These are phyloP conservation scores for Pelargonium fulgidum DNA, from an alignment of 441 rosid genomes.

Conservation along the genomic window DNA sequence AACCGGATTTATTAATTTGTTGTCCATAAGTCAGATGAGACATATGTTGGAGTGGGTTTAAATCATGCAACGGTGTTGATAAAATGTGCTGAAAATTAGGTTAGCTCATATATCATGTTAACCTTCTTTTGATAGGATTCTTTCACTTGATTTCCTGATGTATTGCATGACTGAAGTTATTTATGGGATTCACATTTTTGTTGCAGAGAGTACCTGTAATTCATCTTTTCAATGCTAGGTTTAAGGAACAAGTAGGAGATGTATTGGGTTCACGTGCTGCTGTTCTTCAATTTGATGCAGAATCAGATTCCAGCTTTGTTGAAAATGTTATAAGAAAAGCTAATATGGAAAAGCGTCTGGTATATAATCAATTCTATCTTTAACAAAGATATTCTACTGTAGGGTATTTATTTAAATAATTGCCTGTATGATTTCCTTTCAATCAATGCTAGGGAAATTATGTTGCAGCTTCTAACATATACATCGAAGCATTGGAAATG, in stretches of 20 bases:
- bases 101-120: constrained; percentile 8
- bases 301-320: constrained; percentile 50
- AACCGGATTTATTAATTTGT: too few species aligned
- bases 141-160: constrained; percentile 24
- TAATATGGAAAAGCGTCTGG: constrained; percentile 89
- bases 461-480: constrained; percentile 47
- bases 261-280: constrained; percentile 54
- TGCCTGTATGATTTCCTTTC: constrained; percentile 20
- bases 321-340: constrained; percentile 56
- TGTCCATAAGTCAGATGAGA: too few species aligned
- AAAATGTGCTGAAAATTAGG: too few species aligned
- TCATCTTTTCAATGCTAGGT: constrained; percentile 67
- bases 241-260: constrained; percentile 65
- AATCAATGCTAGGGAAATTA: constrained; percentile 54
- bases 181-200: constrained; percentile 30
- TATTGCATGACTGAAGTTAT: constrained; percentile 21
- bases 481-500: constrained; percentile 54
- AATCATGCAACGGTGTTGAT: too few species aligned
- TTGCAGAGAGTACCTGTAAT: constrained; percentile 59
- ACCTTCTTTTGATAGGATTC: constrained; percentile 20
- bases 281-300: constrained; percentile 37
- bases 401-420: constrained; percentile 10
- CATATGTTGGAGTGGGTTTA: too few species aligned
- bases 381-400: constrained; percentile 4
- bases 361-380: constrained; percentile 25